Conservation (phyloP, 2,329 filamentous ascomycete genomes). For the Phialemonium atrogriseum region DNA sequence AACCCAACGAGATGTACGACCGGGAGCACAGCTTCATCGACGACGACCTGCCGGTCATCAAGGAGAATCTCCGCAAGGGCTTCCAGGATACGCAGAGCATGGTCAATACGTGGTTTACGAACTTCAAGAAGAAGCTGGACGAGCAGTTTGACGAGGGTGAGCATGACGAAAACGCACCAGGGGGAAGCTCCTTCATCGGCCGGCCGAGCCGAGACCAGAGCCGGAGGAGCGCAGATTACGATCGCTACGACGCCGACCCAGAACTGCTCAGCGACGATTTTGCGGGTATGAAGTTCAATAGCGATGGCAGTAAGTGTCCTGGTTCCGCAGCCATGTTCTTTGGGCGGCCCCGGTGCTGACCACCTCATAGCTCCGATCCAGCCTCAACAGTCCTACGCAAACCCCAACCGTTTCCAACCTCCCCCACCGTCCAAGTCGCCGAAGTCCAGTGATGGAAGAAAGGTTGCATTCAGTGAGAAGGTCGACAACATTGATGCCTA, state of each 20-base stretch:
- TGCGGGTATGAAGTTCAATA: constrained; percentile 55
- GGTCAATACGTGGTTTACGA: constrained; percentile 88
- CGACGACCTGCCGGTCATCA: constrained; percentile 88
- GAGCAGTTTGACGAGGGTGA: constrained; percentile 73
- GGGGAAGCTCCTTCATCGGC: constrained; percentile 26
- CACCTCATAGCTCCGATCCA: constrained; percentile 40
- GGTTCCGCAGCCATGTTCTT: too few relatives aligned
- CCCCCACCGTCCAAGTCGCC: constrained; percentile 44
- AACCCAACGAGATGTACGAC: constrained; percentile 51
- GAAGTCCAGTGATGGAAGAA: constrained; percentile 37
- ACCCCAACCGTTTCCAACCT: constrained; percentile 74
- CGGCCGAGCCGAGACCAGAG: constrained; percentile 53
- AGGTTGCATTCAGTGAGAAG: constrained; percentile 50
- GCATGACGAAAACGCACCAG: constrained; percentile 34
- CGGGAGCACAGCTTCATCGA: constrained; percentile 88
- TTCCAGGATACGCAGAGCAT: constrained; percentile 90
- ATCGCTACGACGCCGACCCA: constrained; percentile 91
- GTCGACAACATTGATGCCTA: constrained; percentile 80
- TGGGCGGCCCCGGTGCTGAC: too few relatives aligned
- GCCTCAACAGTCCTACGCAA: constrained; percentile 50
- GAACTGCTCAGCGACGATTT: constrained; percentile 88
- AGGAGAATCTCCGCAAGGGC: constrained; percentile 86
- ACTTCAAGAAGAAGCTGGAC: constrained; percentile 86
- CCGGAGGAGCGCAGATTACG: constrained; percentile 75
- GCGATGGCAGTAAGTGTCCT: constrained; percentile 53